Evolutionary conservation across 441 rosid genomes (phyloP), one percentile per base, ranked within the genome.

Genomic region (Metrosideros polymorpha): DNA sequence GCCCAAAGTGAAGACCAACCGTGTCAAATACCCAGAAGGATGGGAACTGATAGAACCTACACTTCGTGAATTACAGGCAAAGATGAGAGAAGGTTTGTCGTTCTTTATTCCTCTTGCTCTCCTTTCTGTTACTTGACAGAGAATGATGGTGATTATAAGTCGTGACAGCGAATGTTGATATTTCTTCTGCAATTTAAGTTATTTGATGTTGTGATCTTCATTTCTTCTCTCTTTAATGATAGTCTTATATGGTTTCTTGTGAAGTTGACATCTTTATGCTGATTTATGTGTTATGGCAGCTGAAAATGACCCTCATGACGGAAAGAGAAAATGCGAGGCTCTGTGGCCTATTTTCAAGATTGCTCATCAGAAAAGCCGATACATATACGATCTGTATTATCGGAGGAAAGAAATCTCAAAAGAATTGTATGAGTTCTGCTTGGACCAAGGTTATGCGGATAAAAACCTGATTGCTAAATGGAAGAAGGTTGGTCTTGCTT

Each of bases 41-140:
- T 96, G 98, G 98, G 97, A 96, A 85, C 88, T 95, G 88, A 95
- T 95, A 24, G 98, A 96, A 90, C 99, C 97, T 84, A 96, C 97
- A 27, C 92, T 95, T 49, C 91, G 91, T 30, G 96, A 93, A 57
- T 88, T 94, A 2, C 94, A 93, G 83, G 94, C 95, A 2, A 92
- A 95, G 90, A 96, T 94, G 99, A 91, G 97, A 90, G 99, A 96
- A 93, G 97, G 98, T 93, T 86, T n/a, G 32, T 89, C 15, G 30
- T 54, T 35, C 22, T 84, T 45, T 29, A 9, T 18, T 27, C 30
- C 10, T 43, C 43, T 5, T 82, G 50, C 3, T 83, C 47, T 7
- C 49, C 49, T 30, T 51, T 79, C 10, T 71, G 50, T n/a, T 39
- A 30, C 14, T 17, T 71, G 9, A 22, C 22, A 10, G 49, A 71